Base-by-base conservation (phyloP, 1,139 yeast genomes). In the Diutina pseudorugosa region DNA sequence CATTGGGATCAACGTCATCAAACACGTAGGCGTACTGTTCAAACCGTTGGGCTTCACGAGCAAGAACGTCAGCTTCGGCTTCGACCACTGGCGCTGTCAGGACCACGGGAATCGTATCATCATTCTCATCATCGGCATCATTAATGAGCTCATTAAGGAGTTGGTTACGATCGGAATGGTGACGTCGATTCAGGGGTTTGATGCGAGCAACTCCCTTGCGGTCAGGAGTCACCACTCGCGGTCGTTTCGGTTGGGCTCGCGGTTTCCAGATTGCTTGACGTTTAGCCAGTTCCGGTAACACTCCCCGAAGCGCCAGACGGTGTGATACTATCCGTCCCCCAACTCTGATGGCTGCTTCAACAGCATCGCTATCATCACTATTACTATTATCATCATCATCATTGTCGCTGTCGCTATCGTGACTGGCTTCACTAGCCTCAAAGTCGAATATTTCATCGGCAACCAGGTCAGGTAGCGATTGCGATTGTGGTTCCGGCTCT, bases 201-300 rank as follows among this genome's bases (percentile, higher is more conserved):
- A 14, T 43, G 23, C 33, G 16, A 14, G 47, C 47, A 4, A 43
- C 47, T 4, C 47, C 47, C 19, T 25, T 43, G 23, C 47, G 30
- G 8, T 21, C 21, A 19, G 47, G 47, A 21, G 50, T 45, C 48
- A 25, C 45, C 27, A 42, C 52, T 23, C 52, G 33, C 25, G 47
- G 30, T 6, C 47, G 52, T 25, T 55, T 53, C 23, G 53, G 54
- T 27, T 60, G 47, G 51, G 51, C 61, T 53, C 66, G 40, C 18
- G 19, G 33, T 16, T 45, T 45, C 49, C 49, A 70, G n/a, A 66
- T 57, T 5, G 63, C 63, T 20, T 70, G 59, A 21, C 61, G 52
- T 66, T 59, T 60, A 60, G 75, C 71, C 1, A 75, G 71, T 54
- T 72, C 76, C 0, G 77, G 77, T 9, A 72, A 59, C 0, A 69